These are phyloP conservation scores for Fusarium haematococcum DNA, from an alignment of 2,329 filamentous ascomycete genomes.

Conservation along the genomic window DNA sequence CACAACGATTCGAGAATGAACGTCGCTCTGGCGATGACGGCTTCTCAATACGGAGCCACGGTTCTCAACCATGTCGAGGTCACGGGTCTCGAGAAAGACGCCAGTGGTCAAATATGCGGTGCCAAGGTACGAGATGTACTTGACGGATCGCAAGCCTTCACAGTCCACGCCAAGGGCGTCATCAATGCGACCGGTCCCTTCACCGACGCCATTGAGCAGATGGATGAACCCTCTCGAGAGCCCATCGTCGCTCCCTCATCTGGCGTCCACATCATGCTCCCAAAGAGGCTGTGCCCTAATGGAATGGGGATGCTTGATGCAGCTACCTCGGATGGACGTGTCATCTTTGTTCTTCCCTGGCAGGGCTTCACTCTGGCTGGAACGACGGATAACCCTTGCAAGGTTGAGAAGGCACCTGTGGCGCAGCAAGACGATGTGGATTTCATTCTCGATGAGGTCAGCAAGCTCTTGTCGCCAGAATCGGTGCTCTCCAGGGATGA, in stretches of 20 bases:
- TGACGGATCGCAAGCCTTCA: conserved; percentile 66
- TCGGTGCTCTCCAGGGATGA: conserved; percentile 80
- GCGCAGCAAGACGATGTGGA: conserved; percentile 82
- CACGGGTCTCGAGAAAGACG: conserved; percentile 78
- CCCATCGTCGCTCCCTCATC: conserved; percentile 85
- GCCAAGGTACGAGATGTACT: conserved; percentile 68
- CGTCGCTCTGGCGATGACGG: conserved; percentile 83
- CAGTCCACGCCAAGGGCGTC: conserved; percentile 81
- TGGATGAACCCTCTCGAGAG: conserved; percentile 77
- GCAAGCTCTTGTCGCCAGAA: conserved; percentile 80
- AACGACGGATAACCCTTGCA: conserved; percentile 81
- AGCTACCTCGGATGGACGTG: conserved; percentile 81
- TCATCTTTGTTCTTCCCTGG: conserved; percentile 90
- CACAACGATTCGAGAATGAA: conserved; percentile 93
- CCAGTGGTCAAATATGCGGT: conserved; percentile 75
- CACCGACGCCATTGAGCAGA: conserved; percentile 81
- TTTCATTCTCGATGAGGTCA: conserved; percentile 84
- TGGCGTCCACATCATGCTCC: conserved; percentile 85
- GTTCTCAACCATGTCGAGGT: conserved; percentile 87
- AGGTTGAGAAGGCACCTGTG: conserved; percentile 75
- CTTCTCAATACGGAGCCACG: conserved; percentile 82
- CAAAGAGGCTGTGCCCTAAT: conserved; percentile 81
- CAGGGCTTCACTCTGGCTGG: conserved; percentile 88
- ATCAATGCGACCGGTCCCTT: conserved; percentile 89
- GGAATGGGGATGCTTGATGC: conserved; percentile 88